A percentile compares a stretch with the other conserved stretches of the same genome.
These are phyloP conservation scores for Coprinopsis marcescibilis DNA, from an alignment of 768 basidiomycete genomes.

Conservation along the genomic window DNA sequence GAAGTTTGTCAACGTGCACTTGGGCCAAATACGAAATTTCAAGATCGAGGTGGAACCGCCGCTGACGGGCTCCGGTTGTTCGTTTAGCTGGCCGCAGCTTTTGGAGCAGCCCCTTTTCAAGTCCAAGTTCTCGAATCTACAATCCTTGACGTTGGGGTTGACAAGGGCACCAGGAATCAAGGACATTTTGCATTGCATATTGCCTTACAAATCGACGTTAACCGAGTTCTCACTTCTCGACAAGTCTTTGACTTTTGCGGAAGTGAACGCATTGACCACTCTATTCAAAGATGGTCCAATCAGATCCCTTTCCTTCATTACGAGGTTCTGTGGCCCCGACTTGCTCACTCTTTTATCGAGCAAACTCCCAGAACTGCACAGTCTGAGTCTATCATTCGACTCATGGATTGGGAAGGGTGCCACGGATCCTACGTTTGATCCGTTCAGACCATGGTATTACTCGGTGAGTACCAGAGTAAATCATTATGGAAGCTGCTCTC, in stretches of 20 bases:
- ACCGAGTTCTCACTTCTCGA: neutral
- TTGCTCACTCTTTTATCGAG: neutral
- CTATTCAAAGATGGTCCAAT: neutral
- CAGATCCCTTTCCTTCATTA: neutral
- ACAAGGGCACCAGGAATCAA: neutral
- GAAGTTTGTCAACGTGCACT: neutral
- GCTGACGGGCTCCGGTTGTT: neutral
- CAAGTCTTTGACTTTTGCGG: neutral
- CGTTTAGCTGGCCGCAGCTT: neutral
- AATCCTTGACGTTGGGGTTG: neutral
- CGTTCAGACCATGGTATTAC: neutral
- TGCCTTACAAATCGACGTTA: neutral
- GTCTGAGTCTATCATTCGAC: neutral
- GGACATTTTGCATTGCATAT: neutral
- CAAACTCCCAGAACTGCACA: neutral
- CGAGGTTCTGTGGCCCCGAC: neutral
- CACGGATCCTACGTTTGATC: neutral
- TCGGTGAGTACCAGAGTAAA: neutral
- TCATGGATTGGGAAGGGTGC: neutral
- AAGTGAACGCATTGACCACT: neutral
- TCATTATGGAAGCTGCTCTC: neutral
- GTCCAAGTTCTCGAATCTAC: neutral
- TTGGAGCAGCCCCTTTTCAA: neutral
- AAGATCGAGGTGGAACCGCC: neutral
- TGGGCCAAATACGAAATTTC: neutral